Base-by-base conservation (phyloP, 2,329 filamentous ascomycete genomes). In the Ophiostoma quercus region DNA sequence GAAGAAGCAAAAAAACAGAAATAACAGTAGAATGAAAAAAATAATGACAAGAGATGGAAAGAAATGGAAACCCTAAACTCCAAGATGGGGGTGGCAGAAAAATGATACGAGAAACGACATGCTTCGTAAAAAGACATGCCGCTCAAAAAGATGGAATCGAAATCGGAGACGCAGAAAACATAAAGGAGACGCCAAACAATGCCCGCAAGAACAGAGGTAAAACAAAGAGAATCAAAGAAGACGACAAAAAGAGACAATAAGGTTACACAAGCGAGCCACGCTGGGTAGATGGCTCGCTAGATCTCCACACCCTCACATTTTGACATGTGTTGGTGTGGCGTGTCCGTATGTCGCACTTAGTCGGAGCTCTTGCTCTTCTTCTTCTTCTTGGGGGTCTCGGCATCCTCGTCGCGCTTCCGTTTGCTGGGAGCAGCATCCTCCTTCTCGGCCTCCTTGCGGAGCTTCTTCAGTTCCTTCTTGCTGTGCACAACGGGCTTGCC, bases 341-440 rank as follows among this genome's bases (percentile, higher is more conserved):
- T 47, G 6, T 41, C 39, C 43, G 43, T 47, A n/a, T 47, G 66
- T 29, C 37, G 66, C 66, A 34, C 43, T 68, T 68, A 69, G 25
- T 72, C 60, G 69, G 72, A 71, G 71, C 75, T 73, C 75, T 78
- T 29, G 25, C 25, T 79, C 78, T 79, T 80, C 80, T 82, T 85
- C 75, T 80, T 82, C 80, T 82, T 84, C 78, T 85, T 84, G 54
- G 82, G 80, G 75, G 82, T 87, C 78, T 87, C 90, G 73, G 82
- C 84, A 74, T 88, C 88, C 72, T 87, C 90, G 67, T 87, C 87
- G 78, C 89, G 86, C 85, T 92, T 92, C 71, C 77, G 75, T 86
- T 92, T 92, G 79, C 80, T 77, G 72, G 78, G 76, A 71, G 81
- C 80, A 75, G 87, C 32, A 73, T 76, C 76, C 70, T 76, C 77